Evolutionary conservation across 2,329 filamentous ascomycete genomes (phyloP), one percentile per base, ranked within the genome.

Genomic region (Stagonosporopsis tanaceti): DNA sequence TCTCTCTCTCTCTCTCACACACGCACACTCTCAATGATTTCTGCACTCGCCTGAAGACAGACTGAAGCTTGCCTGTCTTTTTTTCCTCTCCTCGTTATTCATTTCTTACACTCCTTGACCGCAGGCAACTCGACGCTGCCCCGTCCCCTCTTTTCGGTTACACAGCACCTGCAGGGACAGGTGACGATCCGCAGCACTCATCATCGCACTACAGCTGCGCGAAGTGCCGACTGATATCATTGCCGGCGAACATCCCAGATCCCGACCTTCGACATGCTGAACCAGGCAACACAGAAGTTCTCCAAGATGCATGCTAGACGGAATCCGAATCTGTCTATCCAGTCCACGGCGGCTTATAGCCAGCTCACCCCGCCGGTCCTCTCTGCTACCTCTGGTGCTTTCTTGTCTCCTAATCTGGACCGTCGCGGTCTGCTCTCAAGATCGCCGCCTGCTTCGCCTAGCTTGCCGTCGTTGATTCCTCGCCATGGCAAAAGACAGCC

Each of bases 361-460:
- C 72, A 76, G 45, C 60, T 76, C 25, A 69, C 67, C 48, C 73
- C 74, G 20, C 59, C 64, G 20, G 39, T 57, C 9, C 64, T 64
- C 3, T 74, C 74, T 2, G 69, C 75, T 11, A 73, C 71, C 11
- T 76, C 75, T 28, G 67, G 70, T 20, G 70, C 71, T n/a, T 70
- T 76, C 42, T 64, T 78, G 20, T 74, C 71, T 14, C 73, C 75
- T 17, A 71, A 70, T 6, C 61, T 74, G 30, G 70, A 74, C 15
- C 70, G 71, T 40, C 47, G 88, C 82, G 25, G 88, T 83, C 32
- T 88, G 67, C 86, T 90, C 61, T 82, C 91, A 65, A 88, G 86
- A 74, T 87, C 85, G 25, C 90, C 89, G 25, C 88, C 89, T 4
- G 84, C 85, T 32, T 94, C 88, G 2, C 90, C 89, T 2, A 85